Conservation (phyloP, 2,329 filamentous ascomycete species). For the Metarhizium sp. region DNA sequence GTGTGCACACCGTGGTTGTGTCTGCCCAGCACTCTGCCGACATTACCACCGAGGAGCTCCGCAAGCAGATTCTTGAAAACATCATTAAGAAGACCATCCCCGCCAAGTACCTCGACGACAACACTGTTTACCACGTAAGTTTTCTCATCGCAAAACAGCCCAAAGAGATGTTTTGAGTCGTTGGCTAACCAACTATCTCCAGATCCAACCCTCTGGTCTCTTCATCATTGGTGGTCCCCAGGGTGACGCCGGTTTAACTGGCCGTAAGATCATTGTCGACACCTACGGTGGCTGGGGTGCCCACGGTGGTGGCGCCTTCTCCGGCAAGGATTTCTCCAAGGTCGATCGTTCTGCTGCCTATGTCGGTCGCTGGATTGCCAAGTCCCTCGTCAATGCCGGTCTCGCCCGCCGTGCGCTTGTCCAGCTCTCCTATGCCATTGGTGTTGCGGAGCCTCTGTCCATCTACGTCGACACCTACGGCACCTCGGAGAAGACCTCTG, state of each 20-base stretch:
- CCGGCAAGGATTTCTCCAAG: constrained; percentile 99
- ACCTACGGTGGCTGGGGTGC: constrained; percentile 99
- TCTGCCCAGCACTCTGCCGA: constrained; percentile 87
- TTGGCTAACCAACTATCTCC: constrained; percentile 64
- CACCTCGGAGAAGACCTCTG: constrained; percentile 79
- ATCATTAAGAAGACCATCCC: constrained; percentile 95
- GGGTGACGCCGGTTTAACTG: constrained; percentile 96
- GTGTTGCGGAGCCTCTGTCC: constrained; percentile 94
- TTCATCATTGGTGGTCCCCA: constrained; percentile 99
- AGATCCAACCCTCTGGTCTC: constrained; percentile 92
- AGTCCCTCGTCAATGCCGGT: constrained; percentile 84
- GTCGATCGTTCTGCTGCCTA: constrained; percentile 98
- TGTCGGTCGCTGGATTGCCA: constrained; percentile 96
- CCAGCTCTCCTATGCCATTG: constrained; percentile 98
- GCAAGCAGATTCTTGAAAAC: constrained; percentile 94
- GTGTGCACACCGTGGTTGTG: constrained; percentile 94
- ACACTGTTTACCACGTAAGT: constrained; percentile 88
- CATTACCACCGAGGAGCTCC: constrained; percentile 84
- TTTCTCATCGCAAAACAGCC: not conserved
- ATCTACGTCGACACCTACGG: constrained; percentile 98
- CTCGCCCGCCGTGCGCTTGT: constrained; percentile 89
- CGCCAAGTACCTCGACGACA: constrained; percentile 80
- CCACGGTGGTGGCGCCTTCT: constrained; percentile 99
- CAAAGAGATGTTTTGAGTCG: not conserved
- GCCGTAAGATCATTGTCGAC: constrained; percentile 99